Percentiles rank a stretch among this genome's conserved stretches.
These are phyloP conservation scores for Coleophoma crateriformis DNA, from an alignment of 2,329 filamentous ascomycete species.

Conservation along the genomic window DNA sequence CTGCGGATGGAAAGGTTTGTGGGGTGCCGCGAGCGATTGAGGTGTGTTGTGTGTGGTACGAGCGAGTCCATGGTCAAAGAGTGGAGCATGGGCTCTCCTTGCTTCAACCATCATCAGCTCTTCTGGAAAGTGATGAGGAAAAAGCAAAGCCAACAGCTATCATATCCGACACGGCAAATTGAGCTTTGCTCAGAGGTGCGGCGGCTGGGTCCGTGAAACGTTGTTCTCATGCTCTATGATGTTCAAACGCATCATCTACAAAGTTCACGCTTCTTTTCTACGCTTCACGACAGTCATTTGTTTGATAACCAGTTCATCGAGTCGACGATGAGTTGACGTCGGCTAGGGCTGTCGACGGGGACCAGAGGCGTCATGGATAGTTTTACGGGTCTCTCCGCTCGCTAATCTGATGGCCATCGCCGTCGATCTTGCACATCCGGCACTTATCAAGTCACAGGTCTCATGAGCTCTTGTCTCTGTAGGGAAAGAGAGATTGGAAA, in stretches of 20 bases:
- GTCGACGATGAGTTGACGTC: not conserved
- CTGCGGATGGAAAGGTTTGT: no score
- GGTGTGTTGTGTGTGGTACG: no score
- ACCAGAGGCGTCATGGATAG: not conserved
- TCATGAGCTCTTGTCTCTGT: no score
- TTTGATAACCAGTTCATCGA: not conserved
- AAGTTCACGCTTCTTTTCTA: not conserved
- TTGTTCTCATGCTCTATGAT: not conserved
- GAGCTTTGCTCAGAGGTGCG: not conserved
- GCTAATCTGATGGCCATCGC: not conserved
- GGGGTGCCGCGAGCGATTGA: no score
- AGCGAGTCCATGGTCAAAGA: not conserved
- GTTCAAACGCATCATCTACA: not conserved
- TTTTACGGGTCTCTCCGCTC: no score
- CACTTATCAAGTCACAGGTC: no score
- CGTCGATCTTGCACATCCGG: no score
- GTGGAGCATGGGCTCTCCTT: not conserved
- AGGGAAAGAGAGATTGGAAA: no score
- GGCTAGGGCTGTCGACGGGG: not conserved
- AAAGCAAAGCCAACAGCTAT: not conserved
- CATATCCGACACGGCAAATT: not conserved
- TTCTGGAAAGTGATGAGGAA: not conserved
- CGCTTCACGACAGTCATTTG: not conserved
- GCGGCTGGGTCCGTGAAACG: not conserved
- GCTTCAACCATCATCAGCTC: slow-evolving; percentile 1